Conservation (phyloP, 192 early-diverging fungal genomes). For the Entomortierella lignicola region DNA sequence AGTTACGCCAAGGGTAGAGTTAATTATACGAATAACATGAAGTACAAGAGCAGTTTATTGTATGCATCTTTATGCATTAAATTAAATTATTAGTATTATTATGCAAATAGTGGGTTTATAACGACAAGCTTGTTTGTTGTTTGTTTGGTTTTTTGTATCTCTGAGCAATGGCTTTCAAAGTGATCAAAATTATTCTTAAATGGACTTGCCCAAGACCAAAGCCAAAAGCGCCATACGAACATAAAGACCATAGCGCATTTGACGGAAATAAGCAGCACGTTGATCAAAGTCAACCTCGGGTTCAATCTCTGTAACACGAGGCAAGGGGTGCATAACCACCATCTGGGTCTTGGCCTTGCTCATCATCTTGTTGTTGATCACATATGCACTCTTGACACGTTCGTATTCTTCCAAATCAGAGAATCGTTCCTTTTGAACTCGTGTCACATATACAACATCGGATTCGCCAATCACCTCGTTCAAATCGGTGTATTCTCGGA, state of each 20-base stretch:
- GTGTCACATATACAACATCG: constrained; percentile 97
- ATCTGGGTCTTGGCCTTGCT: constrained; percentile 92
- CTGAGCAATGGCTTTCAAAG: no score
- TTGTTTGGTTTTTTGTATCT: no score
- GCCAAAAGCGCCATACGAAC: constrained; percentile 98
- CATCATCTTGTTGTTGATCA: constrained; percentile 90
- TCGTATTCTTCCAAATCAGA: constrained; percentile 81
- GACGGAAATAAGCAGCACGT: constrained; percentile 97
- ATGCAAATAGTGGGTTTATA: no score
- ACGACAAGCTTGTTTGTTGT: no score
- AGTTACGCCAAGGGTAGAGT: no score
- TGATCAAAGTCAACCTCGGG: constrained; percentile 98
- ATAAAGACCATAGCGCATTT: constrained; percentile 98
- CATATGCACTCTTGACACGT: constrained; percentile 75
- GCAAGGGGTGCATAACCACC: constrained; percentile 99
- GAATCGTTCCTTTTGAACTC: constrained; percentile 98
- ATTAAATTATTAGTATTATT: no score
- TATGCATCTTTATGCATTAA: no score
- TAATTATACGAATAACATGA: no score
- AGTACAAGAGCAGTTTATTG: no score
- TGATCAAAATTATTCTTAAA: not conserved
- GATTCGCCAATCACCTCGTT: constrained; percentile 85
- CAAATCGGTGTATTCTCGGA: constrained; percentile 78
- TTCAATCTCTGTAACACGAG: constrained; percentile 94
- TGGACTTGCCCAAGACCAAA: constrained; percentile 58